Conservation (phyloP, 2,329 filamentous ascomycete genomes). For the Cryphonectria carpinicola region DNA sequence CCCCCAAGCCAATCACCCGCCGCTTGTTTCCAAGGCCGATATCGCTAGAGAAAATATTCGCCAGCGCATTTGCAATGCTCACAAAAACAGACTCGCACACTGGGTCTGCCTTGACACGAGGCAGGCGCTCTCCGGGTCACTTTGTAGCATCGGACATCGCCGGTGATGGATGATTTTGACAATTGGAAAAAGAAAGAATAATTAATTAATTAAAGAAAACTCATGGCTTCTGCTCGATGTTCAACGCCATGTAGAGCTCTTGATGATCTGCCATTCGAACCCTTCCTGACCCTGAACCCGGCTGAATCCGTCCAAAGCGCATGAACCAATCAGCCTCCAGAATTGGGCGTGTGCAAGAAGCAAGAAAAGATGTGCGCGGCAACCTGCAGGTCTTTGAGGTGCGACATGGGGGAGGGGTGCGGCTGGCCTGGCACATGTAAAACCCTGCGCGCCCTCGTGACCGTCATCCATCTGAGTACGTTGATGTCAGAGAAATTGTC, state of each 20-base stretch:
- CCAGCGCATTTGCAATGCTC: slow-evolving; percentile 13
- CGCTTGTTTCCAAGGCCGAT: slow-evolving; percentile 18
- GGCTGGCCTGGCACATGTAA: not conserved
- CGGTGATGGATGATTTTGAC: not conserved
- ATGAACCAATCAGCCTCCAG: not conserved
- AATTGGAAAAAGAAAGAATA: too few species aligned
- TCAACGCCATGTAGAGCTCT: not conserved
- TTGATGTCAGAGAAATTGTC: slow-evolving; percentile 27
- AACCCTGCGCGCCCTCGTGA: slow-evolving; percentile 5
- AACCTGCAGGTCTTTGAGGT: not conserved
- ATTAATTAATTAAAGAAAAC: too few species aligned
- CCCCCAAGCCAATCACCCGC: slow-evolving; percentile 16
- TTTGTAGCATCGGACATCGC: not conserved
- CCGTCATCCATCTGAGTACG: slow-evolving; percentile 10
- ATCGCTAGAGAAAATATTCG: slow-evolving; percentile 11
- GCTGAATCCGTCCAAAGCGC: not conserved
- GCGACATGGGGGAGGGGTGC: slow-evolving; percentile 6
- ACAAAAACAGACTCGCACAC: not conserved
- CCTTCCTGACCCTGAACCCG: not conserved
- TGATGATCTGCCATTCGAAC: not conserved
- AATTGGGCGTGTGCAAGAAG: not conserved
- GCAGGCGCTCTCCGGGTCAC: not conserved
- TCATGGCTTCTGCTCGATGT: not conserved
- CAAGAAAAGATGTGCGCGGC: not conserved
- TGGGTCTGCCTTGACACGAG: not conserved